Evolutionary conservation across 2,329 filamentous ascomycete species (phyloP).

Genomic region (Chaetothyriales sp.): DNA sequence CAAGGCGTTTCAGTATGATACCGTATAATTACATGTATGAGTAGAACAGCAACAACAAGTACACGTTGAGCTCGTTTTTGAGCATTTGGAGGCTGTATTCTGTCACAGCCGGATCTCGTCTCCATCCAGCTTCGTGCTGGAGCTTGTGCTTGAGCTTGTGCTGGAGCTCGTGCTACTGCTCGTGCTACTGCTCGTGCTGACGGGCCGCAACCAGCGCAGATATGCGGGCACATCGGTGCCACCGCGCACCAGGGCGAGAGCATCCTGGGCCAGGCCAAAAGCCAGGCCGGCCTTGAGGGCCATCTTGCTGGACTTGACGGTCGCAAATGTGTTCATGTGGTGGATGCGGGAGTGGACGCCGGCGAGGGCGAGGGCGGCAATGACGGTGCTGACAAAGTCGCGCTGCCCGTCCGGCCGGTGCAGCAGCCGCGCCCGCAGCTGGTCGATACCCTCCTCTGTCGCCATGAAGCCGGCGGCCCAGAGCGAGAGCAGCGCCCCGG

Average conservation of each 20-base stretch:
- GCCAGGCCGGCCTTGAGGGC: conserved; percentile 63
- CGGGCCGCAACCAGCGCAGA: conserved; percentile 43
- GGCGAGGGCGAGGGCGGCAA: conserved; percentile 70
- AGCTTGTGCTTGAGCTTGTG: conserved; percentile 16
- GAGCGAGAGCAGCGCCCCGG: conserved; percentile 53
- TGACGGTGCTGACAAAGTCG: conserved; percentile 66
- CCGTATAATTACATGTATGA: background rate
- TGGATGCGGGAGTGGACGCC: conserved; percentile 78
- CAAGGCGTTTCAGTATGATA: background rate
- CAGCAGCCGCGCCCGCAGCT: conserved; percentile 50
- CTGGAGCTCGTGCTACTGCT: conserved; percentile 18
- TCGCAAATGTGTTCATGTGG: conserved; percentile 61
- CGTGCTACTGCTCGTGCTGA: conserved; percentile 22
- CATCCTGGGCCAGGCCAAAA: conserved; percentile 72
- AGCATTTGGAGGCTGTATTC: no score
- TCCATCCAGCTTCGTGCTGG: no score
- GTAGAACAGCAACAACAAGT: no score
- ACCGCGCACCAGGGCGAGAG: conserved; percentile 51
- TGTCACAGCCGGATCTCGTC: background rate
- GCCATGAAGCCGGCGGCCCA: conserved; percentile 65
- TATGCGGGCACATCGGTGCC: conserved; percentile 51
- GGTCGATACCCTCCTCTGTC: conserved; percentile 74
- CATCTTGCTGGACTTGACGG: conserved; percentile 62
- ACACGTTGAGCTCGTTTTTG: no score
- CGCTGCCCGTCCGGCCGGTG: conserved; percentile 58